Evolutionary conservation across 805 yeast genomes (phyloP), one percentile per base, ranked within the genome.

Genomic region (Lipomyces orientalis): DNA sequence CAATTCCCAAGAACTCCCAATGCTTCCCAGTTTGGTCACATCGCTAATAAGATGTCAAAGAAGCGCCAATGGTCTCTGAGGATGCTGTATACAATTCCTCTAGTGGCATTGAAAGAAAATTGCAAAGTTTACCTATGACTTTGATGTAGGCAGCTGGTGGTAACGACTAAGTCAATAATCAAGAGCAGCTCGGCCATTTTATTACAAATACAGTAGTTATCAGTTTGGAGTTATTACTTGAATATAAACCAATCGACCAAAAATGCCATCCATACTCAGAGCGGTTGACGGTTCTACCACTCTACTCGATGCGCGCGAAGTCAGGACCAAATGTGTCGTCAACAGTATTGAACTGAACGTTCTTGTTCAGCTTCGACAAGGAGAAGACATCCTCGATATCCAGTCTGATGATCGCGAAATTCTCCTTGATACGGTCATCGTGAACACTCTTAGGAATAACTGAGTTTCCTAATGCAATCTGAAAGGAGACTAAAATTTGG

Each of bases 401-500:
- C 51, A 58, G 55, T 12, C 5, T 10, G 34, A 34, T 19, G 14
- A 35, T 37, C 33, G 19, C 19, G 43, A 58, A 35, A 58, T 58
- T 58, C 39, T 58, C 60, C 51, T 16, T 22, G 31, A 58, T 33
- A 16, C 60, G 46, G 12, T 58, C 31, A 39, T 19, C 34, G 34
- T 58, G 60, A 25, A 58, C 34, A 43, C 60, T 58, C 65, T 62
- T 62, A 54, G 65, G 61, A 49, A 62, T 46, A 22, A 56, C 61
- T 2, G 65, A 54, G 46, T 43, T 29, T 6, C 65, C 65, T 12
- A 54, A 52, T 43, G 35, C 58, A 34, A 54, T 16, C 25, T 54
- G 55, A 22, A 39, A 39, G 29, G 49, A 34, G 4, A 58, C 22
- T 29, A 37, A 80, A 12, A 91, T 81, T 71, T 86, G 89, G 54